These are phyloP conservation scores for Aspergillus novoparasiticus DNA, from an alignment of 2,329 filamentous ascomycete species.

Conservation along the genomic window DNA sequence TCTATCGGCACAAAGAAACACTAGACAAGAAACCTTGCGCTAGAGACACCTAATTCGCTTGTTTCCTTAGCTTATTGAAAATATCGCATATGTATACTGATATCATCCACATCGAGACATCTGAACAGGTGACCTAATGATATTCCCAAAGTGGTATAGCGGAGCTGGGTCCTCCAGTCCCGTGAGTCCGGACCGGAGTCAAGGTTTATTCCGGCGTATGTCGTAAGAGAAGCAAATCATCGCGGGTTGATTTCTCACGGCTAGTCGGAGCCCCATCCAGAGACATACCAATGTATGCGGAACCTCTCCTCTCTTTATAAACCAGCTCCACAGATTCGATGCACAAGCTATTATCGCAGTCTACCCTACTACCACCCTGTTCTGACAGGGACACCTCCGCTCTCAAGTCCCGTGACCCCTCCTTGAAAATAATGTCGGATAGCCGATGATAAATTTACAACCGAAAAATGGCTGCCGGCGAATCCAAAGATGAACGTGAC, in stretches of 20 bases:
- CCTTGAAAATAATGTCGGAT: constrained; percentile 45
- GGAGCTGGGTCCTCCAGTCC: constrained; percentile 34
- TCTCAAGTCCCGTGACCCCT: constrained; percentile 22
- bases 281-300: constrained; percentile 12
- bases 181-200: constrained; percentile 28
- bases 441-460: constrained; percentile 49
- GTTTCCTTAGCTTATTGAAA: not conserved
- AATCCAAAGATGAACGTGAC: constrained; percentile 78
- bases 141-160: constrained; percentile 33
- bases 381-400: constrained; percentile 24
- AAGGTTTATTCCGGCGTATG: constrained; percentile 27
- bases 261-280: constrained; percentile 13
- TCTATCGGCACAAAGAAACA: not conserved
- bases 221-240: constrained; percentile 40
- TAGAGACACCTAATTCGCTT: not conserved
- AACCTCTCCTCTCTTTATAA: constrained; percentile 13
- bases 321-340: constrained; percentile 25
- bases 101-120: constrained; percentile 2
- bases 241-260: constrained; percentile 37
- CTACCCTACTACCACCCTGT: constrained; percentile 17
- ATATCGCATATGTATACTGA: not conserved
- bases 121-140: constrained; percentile 2
- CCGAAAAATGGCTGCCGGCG: constrained; percentile 65
- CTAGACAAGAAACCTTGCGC: not conserved
- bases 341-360: constrained; percentile 24